Base-by-base conservation (phyloP, 306 rosid genomes). In the Quercus gilva region DNA sequence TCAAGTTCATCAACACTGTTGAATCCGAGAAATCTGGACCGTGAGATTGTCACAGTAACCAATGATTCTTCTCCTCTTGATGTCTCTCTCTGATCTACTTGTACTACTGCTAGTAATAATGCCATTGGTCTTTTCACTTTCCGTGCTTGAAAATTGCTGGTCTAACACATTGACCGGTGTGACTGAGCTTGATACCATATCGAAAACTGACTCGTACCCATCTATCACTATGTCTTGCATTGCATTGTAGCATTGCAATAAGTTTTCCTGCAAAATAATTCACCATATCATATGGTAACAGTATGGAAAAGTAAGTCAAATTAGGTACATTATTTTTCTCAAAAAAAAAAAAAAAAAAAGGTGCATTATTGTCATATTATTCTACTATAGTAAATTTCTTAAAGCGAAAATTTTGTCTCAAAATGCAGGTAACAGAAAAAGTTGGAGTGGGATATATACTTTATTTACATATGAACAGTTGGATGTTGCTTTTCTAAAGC, bases 131-230 rank as follows among this genome's bases (percentile, higher is more conserved):
- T 60, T 88, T 75, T 84, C 97, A 89, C 93, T 92, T 55, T 91
- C 97, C 29, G 89, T 84, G 87, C 97, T 88, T 49, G 90, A 83
- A 83, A 91, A 92, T 68, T 83, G 86, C 53, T 86, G 92, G 81
- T 95, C 99, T 41, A 95, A 85, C 73, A 95, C 99, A 87, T 91
- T 92, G 49, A 78, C 88, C 55, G 96, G 84, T 29, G 99, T 92
- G 43, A 73, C 88, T 8, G 92, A 84, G 81, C 97, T 91, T 56
- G 90, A 79, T 77, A 81, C 85, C 71, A 33, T 81, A 45, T 82
- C 92, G 20, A 84, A 72, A 59, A 80, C 82, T 14, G 88, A 81
- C 69, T 90, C 92, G 77, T 89, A 87, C 74, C 85, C 97, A 63
- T 87, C 90, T 49, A 80, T 84, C 28, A 75, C 84, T 37, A 80